phyloP scores from a whole-genome alignment of 1,139 yeast genomes.

The Yueomyces sp. region DNA sequence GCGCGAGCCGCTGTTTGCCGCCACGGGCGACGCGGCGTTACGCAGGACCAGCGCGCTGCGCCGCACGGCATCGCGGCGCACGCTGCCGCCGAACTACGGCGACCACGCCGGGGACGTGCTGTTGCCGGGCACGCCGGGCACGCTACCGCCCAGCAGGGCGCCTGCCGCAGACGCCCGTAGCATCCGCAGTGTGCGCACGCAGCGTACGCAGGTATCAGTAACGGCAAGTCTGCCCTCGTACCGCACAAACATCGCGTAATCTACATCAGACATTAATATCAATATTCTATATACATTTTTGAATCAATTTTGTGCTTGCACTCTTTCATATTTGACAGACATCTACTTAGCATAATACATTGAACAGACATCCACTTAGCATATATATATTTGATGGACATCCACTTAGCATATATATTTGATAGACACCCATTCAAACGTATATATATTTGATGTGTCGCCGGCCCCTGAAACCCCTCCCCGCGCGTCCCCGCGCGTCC shows the following conservation, averaged over 20 bases:
- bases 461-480: neutral
- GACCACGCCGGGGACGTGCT: neutral
- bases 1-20: slow-evolving; percentile 12
- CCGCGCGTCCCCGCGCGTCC: slow-evolving; percentile 1
- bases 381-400: no score
- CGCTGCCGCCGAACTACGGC: neutral
- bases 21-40: slow-evolving; percentile 1
- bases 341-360: no score
- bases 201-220: no score
- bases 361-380: no score
- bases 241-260: no score
- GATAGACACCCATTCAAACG: neutral
- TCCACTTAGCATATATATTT: no score
- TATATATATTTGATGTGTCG: neutral
- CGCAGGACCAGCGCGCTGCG: neutral
- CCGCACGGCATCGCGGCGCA: neutral
- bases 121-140: neutral
- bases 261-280: no score
- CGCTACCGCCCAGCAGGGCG: neutral
- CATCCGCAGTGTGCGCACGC: neutral
- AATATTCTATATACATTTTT: no score
- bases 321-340: no score
- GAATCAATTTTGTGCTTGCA: no score
- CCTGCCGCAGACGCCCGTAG: neutral
- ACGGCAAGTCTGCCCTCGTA: no score